A percentile compares a stretch with the other conserved stretches of the same genome.
Conservation (phyloP, 2,329 filamentous ascomycete genomes). For the Verticillium isaacii region DNA sequence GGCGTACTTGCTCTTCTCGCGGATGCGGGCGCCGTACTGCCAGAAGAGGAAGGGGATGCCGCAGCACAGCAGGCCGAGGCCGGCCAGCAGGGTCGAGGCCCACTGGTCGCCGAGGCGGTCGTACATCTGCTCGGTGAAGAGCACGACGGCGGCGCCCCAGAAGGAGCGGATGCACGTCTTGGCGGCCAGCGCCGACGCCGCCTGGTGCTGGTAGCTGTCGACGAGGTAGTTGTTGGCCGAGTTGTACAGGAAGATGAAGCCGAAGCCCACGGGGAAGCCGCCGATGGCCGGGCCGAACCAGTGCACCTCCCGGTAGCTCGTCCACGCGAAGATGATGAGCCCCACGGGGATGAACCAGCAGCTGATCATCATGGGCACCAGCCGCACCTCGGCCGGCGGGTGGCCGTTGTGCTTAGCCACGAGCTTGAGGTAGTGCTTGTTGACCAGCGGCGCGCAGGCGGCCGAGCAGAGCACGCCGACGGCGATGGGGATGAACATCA, state of each 20-base stretch:
- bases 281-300: constrained; percentile 72
- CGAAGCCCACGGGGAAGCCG: constrained; percentile 69
- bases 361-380: constrained; percentile 77
- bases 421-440: constrained; percentile 72
- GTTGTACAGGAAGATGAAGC: constrained; percentile 82
- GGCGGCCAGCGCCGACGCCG: constrained; percentile 73
- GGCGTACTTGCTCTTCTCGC: constrained; percentile 66
- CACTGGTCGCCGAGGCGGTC: constrained; percentile 67
- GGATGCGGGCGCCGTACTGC: constrained; percentile 67
- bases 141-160: constrained; percentile 72
- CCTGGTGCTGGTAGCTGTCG: constrained; percentile 63
- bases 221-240: constrained; percentile 70
- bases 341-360: constrained; percentile 67
- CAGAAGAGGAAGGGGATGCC: constrained; percentile 81
- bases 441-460: constrained; percentile 64
- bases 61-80: constrained; percentile 73
- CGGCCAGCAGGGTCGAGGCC: constrained; percentile 68
- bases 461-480: constrained; percentile 69
- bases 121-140: constrained; percentile 84
- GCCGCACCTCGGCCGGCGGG: constrained; percentile 70
- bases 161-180: constrained; percentile 77
- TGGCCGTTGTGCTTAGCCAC: constrained; percentile 60
- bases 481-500: constrained; percentile 84
- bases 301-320: constrained; percentile 57
- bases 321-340: constrained; percentile 56